Evolutionary conservation across 148 eudicot species (phyloP).

Genomic region (Dysphania ambrosioides): DNA sequence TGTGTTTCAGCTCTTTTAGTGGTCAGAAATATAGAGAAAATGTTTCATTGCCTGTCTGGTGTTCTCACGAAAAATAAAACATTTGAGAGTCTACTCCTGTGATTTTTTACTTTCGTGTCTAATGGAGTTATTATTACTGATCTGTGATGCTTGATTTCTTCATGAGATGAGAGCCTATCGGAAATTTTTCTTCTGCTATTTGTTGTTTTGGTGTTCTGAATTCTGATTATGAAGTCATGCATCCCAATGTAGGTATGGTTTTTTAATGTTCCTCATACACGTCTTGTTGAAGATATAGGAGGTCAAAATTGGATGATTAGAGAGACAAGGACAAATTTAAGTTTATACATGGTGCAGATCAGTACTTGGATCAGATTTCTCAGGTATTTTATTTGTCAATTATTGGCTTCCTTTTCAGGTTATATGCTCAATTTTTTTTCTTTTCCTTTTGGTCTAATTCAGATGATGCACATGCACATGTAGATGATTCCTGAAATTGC

Average conservation of each 20-base stretch:
- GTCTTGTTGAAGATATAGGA: constrained; percentile 57
- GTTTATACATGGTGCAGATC: constrained; percentile 62
- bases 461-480: constrained; percentile 14
- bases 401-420: constrained; percentile 4
- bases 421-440: neutral
- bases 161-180: neutral
- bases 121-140: neutral
- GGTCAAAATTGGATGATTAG: constrained; percentile 64
- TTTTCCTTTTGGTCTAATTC: constrained; percentile 11
- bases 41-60: neutral
- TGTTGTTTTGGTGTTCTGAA: neutral
- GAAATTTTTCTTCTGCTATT: neutral
- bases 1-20: neutral
- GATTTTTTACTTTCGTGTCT: neutral
- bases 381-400: constrained; percentile 38
- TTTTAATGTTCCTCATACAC: constrained; percentile 59
- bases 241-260: constrained; percentile 56
- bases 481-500: constrained; percentile 74
- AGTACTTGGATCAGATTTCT: constrained; percentile 72
- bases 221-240: neutral
- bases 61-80: neutral
- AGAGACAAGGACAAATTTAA: constrained; percentile 57
- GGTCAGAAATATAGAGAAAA: neutral
- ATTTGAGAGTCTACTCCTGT: no score
- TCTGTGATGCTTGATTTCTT: neutral